Conservation (phyloP, 345 rosid species). For the Noccaea bulbosa region DNA sequence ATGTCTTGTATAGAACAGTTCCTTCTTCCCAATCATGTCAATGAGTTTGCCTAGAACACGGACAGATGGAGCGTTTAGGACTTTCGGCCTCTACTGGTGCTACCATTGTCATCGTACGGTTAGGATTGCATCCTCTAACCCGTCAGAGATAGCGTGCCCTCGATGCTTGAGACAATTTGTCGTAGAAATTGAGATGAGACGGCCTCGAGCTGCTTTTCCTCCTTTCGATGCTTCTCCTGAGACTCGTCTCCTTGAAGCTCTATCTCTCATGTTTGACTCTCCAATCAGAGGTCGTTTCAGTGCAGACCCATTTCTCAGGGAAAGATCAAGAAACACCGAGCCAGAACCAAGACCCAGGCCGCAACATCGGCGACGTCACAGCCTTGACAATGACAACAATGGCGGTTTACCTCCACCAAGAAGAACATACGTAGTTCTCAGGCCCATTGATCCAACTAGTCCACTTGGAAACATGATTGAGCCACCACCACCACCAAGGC, state of each 20-base stretch:
- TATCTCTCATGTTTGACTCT: constrained; percentile 69
- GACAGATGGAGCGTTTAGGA: constrained; percentile 35
- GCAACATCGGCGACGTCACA: constrained; percentile 42
- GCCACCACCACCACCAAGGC: constrained; percentile 29
- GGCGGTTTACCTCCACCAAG: constrained; percentile 48
- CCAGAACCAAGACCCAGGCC: constrained; percentile 7
- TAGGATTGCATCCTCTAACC: constrained; percentile 51
- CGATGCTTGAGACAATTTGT: constrained; percentile 65
- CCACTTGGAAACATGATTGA: constrained; percentile 35
- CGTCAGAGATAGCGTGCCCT: constrained; percentile 60
- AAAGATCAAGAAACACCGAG: constrained; percentile 34
- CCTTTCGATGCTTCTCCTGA: constrained; percentile 72
- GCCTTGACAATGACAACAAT: constrained; percentile 42
- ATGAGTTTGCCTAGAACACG: constrained; percentile 49
- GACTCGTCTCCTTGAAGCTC: constrained; percentile 69
- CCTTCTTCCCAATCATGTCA: constrained; percentile 46
- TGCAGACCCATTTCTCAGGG: constrained; percentile 34
- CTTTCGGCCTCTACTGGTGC: constrained; percentile 73
- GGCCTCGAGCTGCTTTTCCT: constrained; percentile 55
- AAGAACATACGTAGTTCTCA: constrained; percentile 52
- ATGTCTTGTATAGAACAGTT: constrained; percentile 8
- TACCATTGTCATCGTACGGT: constrained; percentile 69
- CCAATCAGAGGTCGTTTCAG: constrained; percentile 44
- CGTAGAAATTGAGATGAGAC: constrained; percentile 48
- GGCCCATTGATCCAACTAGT: constrained; percentile 46